A percentile compares a stretch with the other conserved stretches of the same genome.
Conservation (phyloP, 345 rosid species). For the Conringia planisiliqua region DNA sequence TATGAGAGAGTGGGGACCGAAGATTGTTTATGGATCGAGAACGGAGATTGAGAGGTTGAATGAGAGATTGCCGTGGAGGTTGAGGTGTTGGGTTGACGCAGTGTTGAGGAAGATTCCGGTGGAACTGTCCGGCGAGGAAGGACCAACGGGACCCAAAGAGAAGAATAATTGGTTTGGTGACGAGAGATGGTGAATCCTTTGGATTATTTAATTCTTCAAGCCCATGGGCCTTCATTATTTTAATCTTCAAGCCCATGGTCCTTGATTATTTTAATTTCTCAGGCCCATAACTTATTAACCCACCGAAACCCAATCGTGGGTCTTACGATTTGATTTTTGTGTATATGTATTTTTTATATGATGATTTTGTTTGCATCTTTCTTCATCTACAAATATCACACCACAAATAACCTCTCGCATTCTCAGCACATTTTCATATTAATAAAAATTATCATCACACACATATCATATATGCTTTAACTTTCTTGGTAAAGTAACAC, state of each 20-base stretch:
- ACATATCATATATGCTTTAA: no score
- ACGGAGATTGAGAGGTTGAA: constrained; percentile 51
- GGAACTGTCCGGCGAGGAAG: constrained; percentile 79
- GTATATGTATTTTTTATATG: no score
- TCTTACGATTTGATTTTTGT: no score
- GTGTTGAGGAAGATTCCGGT: constrained; percentile 53
- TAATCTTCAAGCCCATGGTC: not conserved
- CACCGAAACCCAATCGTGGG: no score
- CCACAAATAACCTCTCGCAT: no score
- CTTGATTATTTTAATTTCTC: not conserved
- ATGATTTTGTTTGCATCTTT: no score
- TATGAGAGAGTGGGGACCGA: constrained; percentile 93
- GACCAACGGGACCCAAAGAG: constrained; percentile 93
- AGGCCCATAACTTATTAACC: not conserved
- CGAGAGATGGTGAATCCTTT: constrained; percentile 60
- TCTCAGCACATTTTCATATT: no score
- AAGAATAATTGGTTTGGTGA: constrained; percentile 89
- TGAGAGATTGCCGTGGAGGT: constrained; percentile 41
- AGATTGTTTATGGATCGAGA: constrained; percentile 55
- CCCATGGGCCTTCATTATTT: not conserved
- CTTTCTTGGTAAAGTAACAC: no score
- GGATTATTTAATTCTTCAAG: not conserved
- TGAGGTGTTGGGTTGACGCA: constrained; percentile 38
- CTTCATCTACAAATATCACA: no score
- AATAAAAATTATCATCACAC: no score